phyloP scores from a whole-genome alignment of 2,329 filamentous ascomycete species.

The Phyllosticta citribraziliensis region DNA sequence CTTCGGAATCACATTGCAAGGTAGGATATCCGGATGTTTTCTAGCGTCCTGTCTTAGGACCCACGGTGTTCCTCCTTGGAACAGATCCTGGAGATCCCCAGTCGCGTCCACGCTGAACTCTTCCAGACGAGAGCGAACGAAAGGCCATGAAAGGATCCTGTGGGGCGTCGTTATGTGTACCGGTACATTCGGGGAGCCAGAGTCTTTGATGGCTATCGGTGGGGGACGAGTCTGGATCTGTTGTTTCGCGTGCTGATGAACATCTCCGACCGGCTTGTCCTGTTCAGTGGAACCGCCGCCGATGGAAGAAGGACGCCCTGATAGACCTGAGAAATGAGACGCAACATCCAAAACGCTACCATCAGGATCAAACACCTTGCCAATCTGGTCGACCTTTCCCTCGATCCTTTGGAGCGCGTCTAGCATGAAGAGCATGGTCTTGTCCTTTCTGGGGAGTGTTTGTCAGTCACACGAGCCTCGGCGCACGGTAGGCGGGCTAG shows the following conservation, averaged over 20 bases:
- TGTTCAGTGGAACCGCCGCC: neutral
- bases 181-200: neutral
- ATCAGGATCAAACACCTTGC: slow-evolving; percentile 3
- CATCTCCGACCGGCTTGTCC: neutral
- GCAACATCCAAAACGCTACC: neutral
- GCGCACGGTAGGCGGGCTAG: neutral
- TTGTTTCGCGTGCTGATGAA: neutral
- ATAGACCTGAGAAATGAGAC: neutral
- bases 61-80: slow-evolving; percentile 10
- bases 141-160: slow-evolving; percentile 15
- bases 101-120: slow-evolving; percentile 1
- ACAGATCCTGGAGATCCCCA: slow-evolving; percentile 9
- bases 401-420: slow-evolving; percentile 8
- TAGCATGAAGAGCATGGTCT: slow-evolving; percentile 12
- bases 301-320: slow-evolving; percentile 8
- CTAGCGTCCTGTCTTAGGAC: slow-evolving; percentile 8
- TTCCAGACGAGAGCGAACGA: slow-evolving; percentile 8
- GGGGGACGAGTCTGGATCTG: neutral
- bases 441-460: slow-evolving; percentile 10
- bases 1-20: slow-evolving; percentile 2
- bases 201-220: neutral
- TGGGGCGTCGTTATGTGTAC: slow-evolving; percentile 13
- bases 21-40: slow-evolving; percentile 6
- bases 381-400: slow-evolving; percentile 11
- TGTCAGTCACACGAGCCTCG: neutral